Conservation (phyloP, 768 basidiomycete species). For the Tricholoma furcatifolium region DNA sequence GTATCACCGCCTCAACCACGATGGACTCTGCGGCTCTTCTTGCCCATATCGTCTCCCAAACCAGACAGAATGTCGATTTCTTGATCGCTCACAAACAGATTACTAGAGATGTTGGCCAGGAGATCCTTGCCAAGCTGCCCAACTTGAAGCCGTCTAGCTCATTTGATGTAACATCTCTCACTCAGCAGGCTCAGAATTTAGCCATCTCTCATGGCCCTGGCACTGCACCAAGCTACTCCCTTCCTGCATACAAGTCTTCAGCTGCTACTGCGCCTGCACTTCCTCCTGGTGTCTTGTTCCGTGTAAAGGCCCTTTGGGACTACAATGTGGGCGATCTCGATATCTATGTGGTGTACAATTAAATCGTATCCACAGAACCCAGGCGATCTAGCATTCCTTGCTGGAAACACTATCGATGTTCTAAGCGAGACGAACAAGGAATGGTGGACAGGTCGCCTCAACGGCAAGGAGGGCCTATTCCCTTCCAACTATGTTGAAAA, state of each 20-base stretch:
- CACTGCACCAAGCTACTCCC: background rate
- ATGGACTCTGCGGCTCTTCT: constrained; percentile 18
- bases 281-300: constrained; percentile 25
- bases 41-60: constrained; percentile 52
- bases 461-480: constrained; percentile 68
- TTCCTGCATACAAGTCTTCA: background rate
- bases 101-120: constrained; percentile 40
- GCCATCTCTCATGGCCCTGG: background rate
- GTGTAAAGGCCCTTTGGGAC: constrained; percentile 58
- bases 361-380: constrained; percentile 45
- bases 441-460: constrained; percentile 82
- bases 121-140: constrained; percentile 45
- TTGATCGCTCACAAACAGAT: constrained; percentile 50
- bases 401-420: constrained; percentile 75
- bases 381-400: constrained; percentile 70
- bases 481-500: constrained; percentile 73
- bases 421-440: constrained; percentile 71
- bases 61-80: constrained; percentile 55
- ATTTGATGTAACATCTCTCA: background rate
- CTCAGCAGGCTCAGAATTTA: constrained; percentile 8
- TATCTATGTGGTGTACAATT: constrained; percentile 31
- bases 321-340: constrained; percentile 57
- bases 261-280: background rate
- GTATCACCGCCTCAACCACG: constrained; percentile 6
- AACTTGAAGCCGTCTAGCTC: constrained; percentile 3